These are phyloP conservation scores for Phytophthora agathidicida DNA, from an alignment of 352 stramenopile genomes.

Conservation along the genomic window DNA sequence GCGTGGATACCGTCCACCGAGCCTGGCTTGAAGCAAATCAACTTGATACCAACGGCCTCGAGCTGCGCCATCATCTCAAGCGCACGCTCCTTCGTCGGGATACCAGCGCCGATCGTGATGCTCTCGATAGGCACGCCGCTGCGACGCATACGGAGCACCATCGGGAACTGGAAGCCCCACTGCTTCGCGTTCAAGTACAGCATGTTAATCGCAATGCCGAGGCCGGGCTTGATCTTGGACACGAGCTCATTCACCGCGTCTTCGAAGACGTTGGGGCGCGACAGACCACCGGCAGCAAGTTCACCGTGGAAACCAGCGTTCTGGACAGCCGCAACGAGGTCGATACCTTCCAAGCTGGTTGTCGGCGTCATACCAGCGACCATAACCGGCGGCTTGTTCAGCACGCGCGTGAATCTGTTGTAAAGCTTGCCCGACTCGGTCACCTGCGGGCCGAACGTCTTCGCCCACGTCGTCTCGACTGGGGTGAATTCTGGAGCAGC, in stretches of 20 bases:
- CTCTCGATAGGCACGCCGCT: slow-evolving; percentile 80
- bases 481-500: not conserved
- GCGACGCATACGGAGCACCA: no score
- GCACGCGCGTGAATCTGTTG: slow-evolving; percentile 70
- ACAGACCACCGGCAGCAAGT: slow-evolving; percentile 70
- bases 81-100: slow-evolving; percentile 75
- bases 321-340: slow-evolving; percentile 74
- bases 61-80: slow-evolving; percentile 75
- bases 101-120: slow-evolving; percentile 81
- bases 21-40: slow-evolving; percentile 81
- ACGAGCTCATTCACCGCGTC: slow-evolving; percentile 56
- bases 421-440: slow-evolving; percentile 43
- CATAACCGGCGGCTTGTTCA: slow-evolving; percentile 76
- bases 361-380: slow-evolving; percentile 83
- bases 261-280: slow-evolving; percentile 69
- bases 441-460: slow-evolving; percentile 49
- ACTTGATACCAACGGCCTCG: slow-evolving; percentile 63
- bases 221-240: slow-evolving; percentile 63
- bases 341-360: slow-evolving; percentile 73
- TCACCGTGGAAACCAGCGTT: slow-evolving; percentile 83
- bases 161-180: slow-evolving; percentile 89
- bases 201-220: slow-evolving; percentile 83
- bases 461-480: slow-evolving; percentile 43
- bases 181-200: slow-evolving; percentile 86
- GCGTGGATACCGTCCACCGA: slow-evolving; percentile 73